These are phyloP conservation scores for Saturnispora serradocipensis DNA, from an alignment of 805 yeast genomes.

Conservation along the genomic window DNA sequence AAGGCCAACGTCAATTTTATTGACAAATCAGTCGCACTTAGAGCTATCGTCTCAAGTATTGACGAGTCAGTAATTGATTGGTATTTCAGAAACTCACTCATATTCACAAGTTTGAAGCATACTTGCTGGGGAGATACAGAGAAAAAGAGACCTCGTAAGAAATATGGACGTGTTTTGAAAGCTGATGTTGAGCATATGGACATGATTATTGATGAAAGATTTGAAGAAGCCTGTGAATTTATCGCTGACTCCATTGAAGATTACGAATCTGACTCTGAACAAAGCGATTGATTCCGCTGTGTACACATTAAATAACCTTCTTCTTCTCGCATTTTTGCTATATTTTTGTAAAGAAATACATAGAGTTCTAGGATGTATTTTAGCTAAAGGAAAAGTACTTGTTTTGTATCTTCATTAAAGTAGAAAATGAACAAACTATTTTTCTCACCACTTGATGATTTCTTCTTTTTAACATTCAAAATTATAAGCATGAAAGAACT, in stretches of 20 bases:
- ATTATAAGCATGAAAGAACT: not conserved
- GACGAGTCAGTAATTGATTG: conserved; percentile 89
- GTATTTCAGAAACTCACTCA: conserved; percentile 79
- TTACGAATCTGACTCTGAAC: conserved; percentile 34
- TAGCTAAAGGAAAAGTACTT: not conserved
- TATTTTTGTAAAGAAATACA: not conserved
- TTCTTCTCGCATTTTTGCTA: not conserved
- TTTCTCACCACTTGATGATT: not conserved
- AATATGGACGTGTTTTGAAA: conserved; percentile 81
- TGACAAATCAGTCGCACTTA: conserved; percentile 55
- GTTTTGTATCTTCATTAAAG: not conserved
- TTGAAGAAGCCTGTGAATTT: conserved; percentile 80
- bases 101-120: conserved; percentile 68
- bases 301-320: not conserved
- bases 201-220: conserved; percentile 70
- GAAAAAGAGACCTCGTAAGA: conserved; percentile 71
- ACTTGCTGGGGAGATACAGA: conserved; percentile 61
- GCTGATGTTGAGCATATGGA: conserved; percentile 65
- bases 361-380: not conserved
- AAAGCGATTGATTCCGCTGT: not conserved
- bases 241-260: conserved; percentile 73
- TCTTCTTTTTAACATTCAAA: not conserved
- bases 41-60: conserved; percentile 74
- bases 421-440: not conserved
- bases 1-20: conserved; percentile 64